Evolutionary conservation across 164 flowering plant species (phyloP).

Genomic region (Saururus chinensis): DNA sequence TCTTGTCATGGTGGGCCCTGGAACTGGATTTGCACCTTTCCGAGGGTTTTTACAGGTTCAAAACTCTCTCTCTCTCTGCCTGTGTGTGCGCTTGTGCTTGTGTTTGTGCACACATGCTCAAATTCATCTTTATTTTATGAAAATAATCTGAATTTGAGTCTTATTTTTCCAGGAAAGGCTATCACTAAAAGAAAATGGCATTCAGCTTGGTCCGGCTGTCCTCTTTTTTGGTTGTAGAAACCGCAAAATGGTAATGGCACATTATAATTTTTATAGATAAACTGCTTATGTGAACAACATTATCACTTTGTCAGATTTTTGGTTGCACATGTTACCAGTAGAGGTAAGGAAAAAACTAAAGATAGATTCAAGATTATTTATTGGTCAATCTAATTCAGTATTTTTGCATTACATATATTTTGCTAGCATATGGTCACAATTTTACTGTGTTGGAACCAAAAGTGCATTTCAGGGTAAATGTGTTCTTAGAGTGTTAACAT

Average conservation of each 20-base stretch:
- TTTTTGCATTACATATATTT: no score
- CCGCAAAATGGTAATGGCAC: slow-evolving; percentile 46
- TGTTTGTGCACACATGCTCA: no score
- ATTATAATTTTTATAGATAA: not conserved
- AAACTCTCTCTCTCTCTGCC: slow-evolving; percentile 60
- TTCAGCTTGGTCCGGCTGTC: slow-evolving; percentile 62
- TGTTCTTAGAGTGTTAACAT: no score
- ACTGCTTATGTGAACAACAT: not conserved
- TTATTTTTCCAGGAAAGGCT: slow-evolving; percentile 56
- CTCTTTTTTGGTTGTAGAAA: slow-evolving; percentile 89
- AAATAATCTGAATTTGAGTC: not conserved
- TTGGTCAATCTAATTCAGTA: no score
- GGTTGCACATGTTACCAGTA: no score
- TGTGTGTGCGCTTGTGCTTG: not conserved
- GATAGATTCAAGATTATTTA: no score
- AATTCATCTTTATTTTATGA: no score
- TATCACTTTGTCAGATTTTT: no score
- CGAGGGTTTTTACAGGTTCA: slow-evolving; percentile 88
- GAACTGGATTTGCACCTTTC: slow-evolving; percentile 90
- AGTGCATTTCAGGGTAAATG: no score
- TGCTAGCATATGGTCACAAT: no score
- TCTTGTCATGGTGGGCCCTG: slow-evolving; percentile 80
- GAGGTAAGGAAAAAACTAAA: no score
- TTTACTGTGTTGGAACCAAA: no score
- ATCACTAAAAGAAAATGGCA: slow-evolving; percentile 54